Evolutionary conservation across 2,329 filamentous ascomycete genomes (phyloP).

Genomic region (Tolypocladium endophyticum): DNA sequence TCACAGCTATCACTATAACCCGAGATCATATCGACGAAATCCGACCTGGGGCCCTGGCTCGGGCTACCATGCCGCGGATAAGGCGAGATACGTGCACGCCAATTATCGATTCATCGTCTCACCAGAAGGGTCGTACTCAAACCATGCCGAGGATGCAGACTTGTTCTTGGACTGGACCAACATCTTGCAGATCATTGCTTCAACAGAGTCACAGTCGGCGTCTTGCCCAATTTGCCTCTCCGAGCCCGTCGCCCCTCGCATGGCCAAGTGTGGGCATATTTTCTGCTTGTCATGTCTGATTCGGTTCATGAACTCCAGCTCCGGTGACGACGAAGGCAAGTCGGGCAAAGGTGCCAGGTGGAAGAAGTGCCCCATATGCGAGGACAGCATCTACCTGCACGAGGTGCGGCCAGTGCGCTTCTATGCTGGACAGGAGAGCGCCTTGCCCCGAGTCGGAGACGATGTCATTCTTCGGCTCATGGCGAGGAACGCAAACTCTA

Average conservation of each 20-base stretch:
- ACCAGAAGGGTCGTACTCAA: conserved; percentile 66
- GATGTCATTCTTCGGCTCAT: conserved; percentile 86
- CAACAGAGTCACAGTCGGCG: conserved; percentile 74
- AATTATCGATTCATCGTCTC: conserved; percentile 97
- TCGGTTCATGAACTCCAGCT: conserved; percentile 83
- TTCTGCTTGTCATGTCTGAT: conserved; percentile 91
- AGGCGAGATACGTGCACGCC: conserved; percentile 82
- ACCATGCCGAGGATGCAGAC: conserved; percentile 78
- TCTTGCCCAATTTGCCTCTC: conserved; percentile 94
- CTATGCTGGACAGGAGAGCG: conserved; percentile 79
- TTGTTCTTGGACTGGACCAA: conserved; percentile 83
- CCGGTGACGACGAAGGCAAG: conserved; percentile 56
- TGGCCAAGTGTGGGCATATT: conserved; percentile 96
- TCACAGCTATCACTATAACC: conserved; percentile 36
- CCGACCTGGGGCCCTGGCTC: conserved; percentile 79
- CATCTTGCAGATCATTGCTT: conserved; percentile 85
- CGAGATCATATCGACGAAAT: conserved; percentile 55
- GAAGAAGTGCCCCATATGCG: conserved; percentile 96
- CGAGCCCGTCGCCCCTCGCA: conserved; percentile 83
- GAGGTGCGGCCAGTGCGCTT: conserved; percentile 85
- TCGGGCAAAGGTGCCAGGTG: conserved; percentile 64
- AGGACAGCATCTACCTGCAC: conserved; percentile 83
- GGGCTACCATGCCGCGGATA: conserved; percentile 82
- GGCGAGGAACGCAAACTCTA: conserved; percentile 69
- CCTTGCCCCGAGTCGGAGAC: conserved; percentile 68